Percentiles rank a stretch among this genome's conserved stretches.
Conservation (phyloP, 139 green algal species). For the Coelastrella sp. region DNA sequence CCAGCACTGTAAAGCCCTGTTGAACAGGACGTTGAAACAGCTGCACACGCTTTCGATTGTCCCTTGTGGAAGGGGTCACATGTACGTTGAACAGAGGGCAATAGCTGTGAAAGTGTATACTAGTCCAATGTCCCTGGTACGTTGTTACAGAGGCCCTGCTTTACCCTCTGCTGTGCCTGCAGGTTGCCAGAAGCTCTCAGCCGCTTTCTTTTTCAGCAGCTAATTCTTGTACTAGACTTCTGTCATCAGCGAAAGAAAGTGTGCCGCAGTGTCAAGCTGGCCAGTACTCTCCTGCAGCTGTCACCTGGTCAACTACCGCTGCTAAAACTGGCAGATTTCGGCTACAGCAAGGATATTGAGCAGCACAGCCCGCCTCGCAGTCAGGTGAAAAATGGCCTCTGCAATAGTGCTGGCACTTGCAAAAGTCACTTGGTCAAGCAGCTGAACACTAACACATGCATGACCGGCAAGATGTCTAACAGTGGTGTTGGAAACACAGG, state of each 20-base stretch:
- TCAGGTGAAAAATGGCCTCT: constrained; percentile 44
- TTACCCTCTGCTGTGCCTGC: not conserved
- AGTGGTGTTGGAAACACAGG: too few species aligned
- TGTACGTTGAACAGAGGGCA: too few species aligned
- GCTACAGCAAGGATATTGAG: constrained; percentile 68
- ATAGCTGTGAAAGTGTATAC: too few species aligned
- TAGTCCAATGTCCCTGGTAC: not conserved
- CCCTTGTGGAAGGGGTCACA: too few species aligned
- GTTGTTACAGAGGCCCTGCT: too few species aligned
- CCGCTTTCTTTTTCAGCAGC: constrained; percentile 80
- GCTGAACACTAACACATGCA: too few species aligned
- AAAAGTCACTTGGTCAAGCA: too few species aligned
- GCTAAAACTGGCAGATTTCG: constrained; percentile 87
- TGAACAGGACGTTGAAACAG: too few species aligned
- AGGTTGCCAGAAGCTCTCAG: constrained; percentile 74
- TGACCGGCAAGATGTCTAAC: too few species aligned
- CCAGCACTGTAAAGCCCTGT: too few species aligned
- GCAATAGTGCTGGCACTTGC: too few species aligned
- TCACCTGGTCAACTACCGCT: constrained; percentile 72
- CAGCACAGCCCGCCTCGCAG: constrained; percentile 57
- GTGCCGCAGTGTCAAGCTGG: constrained; percentile 79
- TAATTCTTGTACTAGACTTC: constrained; percentile 72
- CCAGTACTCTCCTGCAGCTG: constrained; percentile 83
- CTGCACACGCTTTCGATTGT: too few species aligned
- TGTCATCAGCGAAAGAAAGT: constrained; percentile 63